phyloP scores from a whole-genome alignment of 805 yeast species.

The Ogataea ganodermae region DNA sequence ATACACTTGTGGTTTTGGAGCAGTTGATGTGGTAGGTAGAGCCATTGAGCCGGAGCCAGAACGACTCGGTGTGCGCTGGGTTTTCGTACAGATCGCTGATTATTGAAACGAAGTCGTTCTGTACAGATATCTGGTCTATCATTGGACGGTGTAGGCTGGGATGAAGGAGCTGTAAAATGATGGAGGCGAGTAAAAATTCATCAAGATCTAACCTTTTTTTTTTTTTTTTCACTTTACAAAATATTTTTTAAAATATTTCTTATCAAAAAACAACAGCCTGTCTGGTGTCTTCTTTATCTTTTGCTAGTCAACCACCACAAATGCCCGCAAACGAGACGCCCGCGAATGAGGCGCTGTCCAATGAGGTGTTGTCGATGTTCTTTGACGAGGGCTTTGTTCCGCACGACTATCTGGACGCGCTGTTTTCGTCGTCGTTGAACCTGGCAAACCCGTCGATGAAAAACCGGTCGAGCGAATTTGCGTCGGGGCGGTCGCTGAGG shows the following conservation, averaged over 20 bases:
- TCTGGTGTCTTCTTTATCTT: neutral
- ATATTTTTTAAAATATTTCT: neutral
- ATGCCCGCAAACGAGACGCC: neutral
- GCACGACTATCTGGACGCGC: constrained; percentile 63
- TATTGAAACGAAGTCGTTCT: constrained; percentile 22
- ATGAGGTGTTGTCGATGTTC: constrained; percentile 62
- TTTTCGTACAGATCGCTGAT: constrained; percentile 17
- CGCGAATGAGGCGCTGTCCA: constrained; percentile 8
- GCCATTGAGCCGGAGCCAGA: constrained; percentile 19
- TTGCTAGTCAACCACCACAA: neutral
- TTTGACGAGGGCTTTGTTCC: constrained; percentile 68
- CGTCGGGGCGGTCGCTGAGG: constrained; percentile 35
- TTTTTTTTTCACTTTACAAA: no score
- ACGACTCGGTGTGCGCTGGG: constrained; percentile 13
- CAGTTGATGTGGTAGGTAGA: constrained; percentile 6
- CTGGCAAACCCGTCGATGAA: constrained; percentile 15
- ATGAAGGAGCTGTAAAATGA: neutral
- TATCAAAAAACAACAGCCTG: neutral
- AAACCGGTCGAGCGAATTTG: constrained; percentile 34
- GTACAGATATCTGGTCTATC: constrained; percentile 17
- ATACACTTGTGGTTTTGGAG: neutral
- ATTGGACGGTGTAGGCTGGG: neutral
- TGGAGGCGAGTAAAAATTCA: neutral
- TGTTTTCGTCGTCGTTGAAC: constrained; percentile 46
- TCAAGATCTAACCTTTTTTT: no score